Percentiles rank a stretch among this genome's conserved stretches.
These are phyloP conservation scores for Agroathelia rolfsii DNA, from an alignment of 1,284 basidiomycete genomes.

Conservation along the genomic window DNA sequence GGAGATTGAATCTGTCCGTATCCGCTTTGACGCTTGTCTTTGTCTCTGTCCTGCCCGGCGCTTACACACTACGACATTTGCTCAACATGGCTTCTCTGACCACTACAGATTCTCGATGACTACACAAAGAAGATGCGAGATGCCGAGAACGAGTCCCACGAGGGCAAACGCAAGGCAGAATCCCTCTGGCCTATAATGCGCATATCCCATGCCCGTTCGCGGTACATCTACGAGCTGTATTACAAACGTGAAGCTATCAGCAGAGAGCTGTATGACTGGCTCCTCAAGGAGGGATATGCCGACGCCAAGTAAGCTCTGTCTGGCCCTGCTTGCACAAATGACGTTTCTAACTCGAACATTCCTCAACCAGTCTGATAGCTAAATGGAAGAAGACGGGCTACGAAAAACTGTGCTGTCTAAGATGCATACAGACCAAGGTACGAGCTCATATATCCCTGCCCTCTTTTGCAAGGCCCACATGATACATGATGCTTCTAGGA, in stretches of 20 bases:
- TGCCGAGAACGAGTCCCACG: slow-evolving; percentile 94
- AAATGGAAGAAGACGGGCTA: slow-evolving; percentile 99
- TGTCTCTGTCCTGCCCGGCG: slow-evolving; percentile 1
- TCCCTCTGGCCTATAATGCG: slow-evolving; percentile 99
- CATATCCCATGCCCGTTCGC: slow-evolving; percentile 88
- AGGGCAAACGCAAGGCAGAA: slow-evolving; percentile 96
- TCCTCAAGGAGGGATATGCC: slow-evolving; percentile 94
- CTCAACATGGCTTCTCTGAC: slow-evolving; percentile 9
- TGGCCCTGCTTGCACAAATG: slow-evolving; percentile 6
- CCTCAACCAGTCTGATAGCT: slow-evolving; percentile 71
- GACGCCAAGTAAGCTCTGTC: slow-evolving; percentile 78
- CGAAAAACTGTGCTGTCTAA: slow-evolving; percentile 94
- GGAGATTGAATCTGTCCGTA: slow-evolving; percentile 75
- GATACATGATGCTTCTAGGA: slow-evolving; percentile 43
- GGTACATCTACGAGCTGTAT: slow-evolving; percentile 98
- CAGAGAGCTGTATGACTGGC: slow-evolving; percentile 94
- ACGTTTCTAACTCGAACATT: slow-evolving; percentile 9
- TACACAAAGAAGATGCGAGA: slow-evolving; percentile 96
- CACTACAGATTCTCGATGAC: slow-evolving; percentile 74
- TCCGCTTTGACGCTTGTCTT: slow-evolving; percentile 1
- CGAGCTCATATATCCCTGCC: slow-evolving; percentile 14
- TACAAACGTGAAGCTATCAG: slow-evolving; percentile 97
- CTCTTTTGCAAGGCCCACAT: slow-evolving; percentile 9
- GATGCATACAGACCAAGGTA: slow-evolving; percentile 93
- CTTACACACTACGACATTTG: background rate